These are phyloP conservation scores for Rutidosis leptorrhynchoides DNA, from an alignment of 129 eudicot genomes.

Conservation along the genomic window DNA sequence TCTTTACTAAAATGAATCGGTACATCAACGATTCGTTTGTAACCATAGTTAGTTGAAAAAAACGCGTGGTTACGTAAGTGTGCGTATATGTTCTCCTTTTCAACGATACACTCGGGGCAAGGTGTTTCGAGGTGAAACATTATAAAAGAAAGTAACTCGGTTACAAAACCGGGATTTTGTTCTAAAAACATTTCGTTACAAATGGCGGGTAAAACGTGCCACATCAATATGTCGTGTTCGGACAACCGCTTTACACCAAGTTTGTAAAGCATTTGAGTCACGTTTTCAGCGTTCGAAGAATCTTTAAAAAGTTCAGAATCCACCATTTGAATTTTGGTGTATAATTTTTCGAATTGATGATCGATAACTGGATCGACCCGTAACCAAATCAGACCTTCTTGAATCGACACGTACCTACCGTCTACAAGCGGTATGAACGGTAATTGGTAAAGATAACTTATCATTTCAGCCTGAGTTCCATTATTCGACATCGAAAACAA, in stretches of 20 bases:
- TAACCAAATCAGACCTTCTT: slow-evolving; percentile 62
- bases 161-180: slow-evolving; percentile 34
- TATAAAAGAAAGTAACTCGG: slow-evolving; percentile 56
- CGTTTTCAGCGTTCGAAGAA: slow-evolving; percentile 28
- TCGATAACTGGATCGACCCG: slow-evolving; percentile 27
- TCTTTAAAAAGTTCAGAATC: slow-evolving; percentile 41
- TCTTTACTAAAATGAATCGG: slow-evolving; percentile 54
- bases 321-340: slow-evolving; percentile 48
- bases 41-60: slow-evolving; percentile 54
- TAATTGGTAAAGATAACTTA: slow-evolving; percentile 31
- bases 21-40: slow-evolving; percentile 41
- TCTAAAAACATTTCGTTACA: slow-evolving; percentile 33
- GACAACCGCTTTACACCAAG: slow-evolving; percentile 62
- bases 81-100: slow-evolving; percentile 40
- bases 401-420: slow-evolving; percentile 47
- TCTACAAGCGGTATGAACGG: slow-evolving; percentile 68
- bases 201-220: slow-evolving; percentile 51
- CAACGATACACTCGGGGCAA: slow-evolving; percentile 46
- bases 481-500: slow-evolving; percentile 38
- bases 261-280: slow-evolving; percentile 47
- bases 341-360: slow-evolving; percentile 47
- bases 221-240: slow-evolving; percentile 58
- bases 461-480: slow-evolving; percentile 34
- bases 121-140: slow-evolving; percentile 63
- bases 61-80: slow-evolving; percentile 47